Evolutionary conservation across 2,329 filamentous ascomycete species (phyloP), one percentile per base, ranked within the genome.

Genomic region (Dactylellina parvicollis): DNA sequence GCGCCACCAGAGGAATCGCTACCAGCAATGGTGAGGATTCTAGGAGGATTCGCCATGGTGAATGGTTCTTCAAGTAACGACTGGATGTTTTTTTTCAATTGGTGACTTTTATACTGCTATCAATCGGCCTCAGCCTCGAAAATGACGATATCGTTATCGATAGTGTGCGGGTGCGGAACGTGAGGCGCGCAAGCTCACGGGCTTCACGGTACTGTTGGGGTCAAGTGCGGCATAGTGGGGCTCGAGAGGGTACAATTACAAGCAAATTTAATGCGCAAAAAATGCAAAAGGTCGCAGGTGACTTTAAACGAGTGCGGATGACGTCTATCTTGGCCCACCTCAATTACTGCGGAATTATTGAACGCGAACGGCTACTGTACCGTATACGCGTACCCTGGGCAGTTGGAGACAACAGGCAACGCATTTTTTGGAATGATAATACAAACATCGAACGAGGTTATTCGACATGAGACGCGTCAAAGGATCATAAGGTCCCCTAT

Each of bases 1-100:
- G 92, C 92, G 83, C 92, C 92, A 78, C 92, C 92, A 26, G 92
- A 96, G 82, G 91, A 92, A 82, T 96, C 92, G 24, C 92, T 96
- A 75, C 92, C 92, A 54, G 92, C 92, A 78, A 96, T 90, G 16
- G 95, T 87, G 65, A 96, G 83, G 47, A 96, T 88, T 70, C 88
- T 83, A 76, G 83, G 77, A 50, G 50, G 49, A 8, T 22, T 10
- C 44, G 62, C 34, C 62, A 52, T 55, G 2, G 28, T 20, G 22
- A n/a, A 50, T 30, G 18, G 9, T 16, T 28, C 12, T n/a, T n/a
- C n/a, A n/a, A n/a, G n/a, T n/a, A n/a, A n/a, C n/a, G n/a, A n/a
- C n/a, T n/a, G n/a, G n/a, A n/a, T n/a, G n/a, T n/a, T n/a, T n/a
- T n/a, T n/a, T n/a, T n/a, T n/a, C n/a, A n/a, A n/a, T n/a, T n/a